Base-by-base conservation (phyloP, 805 yeast species). In the Priceomyces fermenticarens region DNA sequence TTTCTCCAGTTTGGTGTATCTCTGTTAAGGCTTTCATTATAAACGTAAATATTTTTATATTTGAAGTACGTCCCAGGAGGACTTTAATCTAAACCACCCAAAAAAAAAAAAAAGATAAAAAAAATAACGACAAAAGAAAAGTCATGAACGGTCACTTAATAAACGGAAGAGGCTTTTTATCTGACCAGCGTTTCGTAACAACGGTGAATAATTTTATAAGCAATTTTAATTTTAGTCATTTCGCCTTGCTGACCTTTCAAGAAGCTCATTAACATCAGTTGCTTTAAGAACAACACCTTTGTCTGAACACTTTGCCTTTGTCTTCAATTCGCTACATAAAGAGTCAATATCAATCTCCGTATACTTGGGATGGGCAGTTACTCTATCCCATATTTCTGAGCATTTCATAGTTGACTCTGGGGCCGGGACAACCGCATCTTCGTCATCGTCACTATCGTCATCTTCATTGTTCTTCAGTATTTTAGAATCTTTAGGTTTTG, bases 231-330 rank as follows among this genome's bases (percentile, higher is more conserved):
- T 20, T 20, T 20, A 20, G 8, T 20, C 8, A 8, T 20, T 20
- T 20, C n/a, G 35, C 23, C 37, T 36, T 10, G 60, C 60, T 28
- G 60, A 55, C 38, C 51, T 52, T 42, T 69, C 72, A 30, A 78
- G 55, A 39, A 77, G 55, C 30, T 70, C 66, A 49, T 85, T 84
- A 23, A 93, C 91, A 57, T 91, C 97, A 29, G 73, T 67, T 42
- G 85, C 83, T 46, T 86, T 82, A 25, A 93, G 80, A 25, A 93
- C 95, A 26, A 85, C 97, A 12, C 99, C 99, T 41, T 74, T 69
- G 57, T 91, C 97, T 10, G 95, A 84, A 69, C 99, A 93, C 65
- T 88, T 89, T 9, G 98, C 99, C 74, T 91, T 93, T 30, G 82
- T 65, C 64, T 91, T 86, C 58, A 93, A 74, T 66, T 93, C 99